Percentiles rank a stretch among this genome's conserved stretches.
Conservation (phyloP, 345 rosid genomes). For the Odontarrhena argentea region DNA sequence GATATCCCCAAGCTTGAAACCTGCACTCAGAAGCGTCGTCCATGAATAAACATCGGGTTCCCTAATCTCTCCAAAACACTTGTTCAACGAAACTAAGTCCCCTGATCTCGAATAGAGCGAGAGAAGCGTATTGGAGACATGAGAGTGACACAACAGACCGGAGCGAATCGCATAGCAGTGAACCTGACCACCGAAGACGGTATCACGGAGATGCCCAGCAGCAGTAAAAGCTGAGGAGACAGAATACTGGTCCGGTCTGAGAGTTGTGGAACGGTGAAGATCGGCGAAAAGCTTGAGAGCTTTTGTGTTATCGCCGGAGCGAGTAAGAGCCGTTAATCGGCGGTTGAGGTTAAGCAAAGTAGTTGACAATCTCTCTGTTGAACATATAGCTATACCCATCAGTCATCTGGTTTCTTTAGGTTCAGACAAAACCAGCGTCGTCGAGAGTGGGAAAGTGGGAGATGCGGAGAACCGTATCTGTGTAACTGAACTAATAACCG, state of each 20-base stretch:
- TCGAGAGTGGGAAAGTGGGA: too few relatives aligned
- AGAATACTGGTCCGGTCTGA: constrained; percentile 65
- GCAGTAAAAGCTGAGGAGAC: constrained; percentile 63
- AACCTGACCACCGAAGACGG: constrained; percentile 52
- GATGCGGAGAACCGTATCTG: too few relatives aligned
- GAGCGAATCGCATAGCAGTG: constrained; percentile 60
- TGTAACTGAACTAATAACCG: neutral
- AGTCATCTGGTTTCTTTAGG: constrained; percentile 8
- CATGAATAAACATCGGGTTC: constrained; percentile 69
- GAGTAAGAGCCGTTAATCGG: constrained; percentile 49
- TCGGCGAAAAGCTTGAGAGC: constrained; percentile 58
- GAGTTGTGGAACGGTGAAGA: constrained; percentile 44
- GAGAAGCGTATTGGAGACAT: constrained; percentile 69
- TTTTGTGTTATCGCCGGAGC: constrained; percentile 47
- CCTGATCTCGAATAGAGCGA: constrained; percentile 52
- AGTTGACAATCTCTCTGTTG: constrained; percentile 26
- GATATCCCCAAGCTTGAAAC: constrained; percentile 51
- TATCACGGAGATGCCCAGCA: constrained; percentile 51
- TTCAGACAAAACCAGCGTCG: too few relatives aligned
- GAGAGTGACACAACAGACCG: constrained; percentile 48
- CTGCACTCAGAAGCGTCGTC: constrained; percentile 61
- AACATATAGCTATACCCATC: constrained; percentile 38
- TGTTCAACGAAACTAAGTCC: constrained; percentile 45
- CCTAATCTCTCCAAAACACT: constrained; percentile 53
- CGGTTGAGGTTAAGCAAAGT: constrained; percentile 55